Conservation (phyloP, 2,329 filamentous ascomycete genomes). For the Chrysoporthe cubensis region DNA sequence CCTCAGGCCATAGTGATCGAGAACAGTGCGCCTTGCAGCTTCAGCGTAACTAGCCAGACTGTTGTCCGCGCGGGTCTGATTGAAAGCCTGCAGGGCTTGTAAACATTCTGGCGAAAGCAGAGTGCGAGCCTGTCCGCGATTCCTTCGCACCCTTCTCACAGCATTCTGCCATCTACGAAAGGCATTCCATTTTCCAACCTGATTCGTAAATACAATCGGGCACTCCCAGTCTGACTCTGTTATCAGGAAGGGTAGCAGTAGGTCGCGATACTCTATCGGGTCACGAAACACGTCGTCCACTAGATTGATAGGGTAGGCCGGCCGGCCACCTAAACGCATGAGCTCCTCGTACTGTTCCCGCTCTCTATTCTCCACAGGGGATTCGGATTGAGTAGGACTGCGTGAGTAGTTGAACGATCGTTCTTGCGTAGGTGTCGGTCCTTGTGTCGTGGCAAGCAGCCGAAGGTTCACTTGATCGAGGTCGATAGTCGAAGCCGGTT, state of each 20-base stretch:
- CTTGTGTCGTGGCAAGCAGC: not conserved
- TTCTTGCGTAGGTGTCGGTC: not conserved
- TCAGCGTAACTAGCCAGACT: not conserved
- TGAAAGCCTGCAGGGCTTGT: not conserved
- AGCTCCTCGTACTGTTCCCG: not conserved
- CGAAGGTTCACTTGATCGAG: not conserved
- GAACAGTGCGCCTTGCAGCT: not conserved
- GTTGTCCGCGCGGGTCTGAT: not conserved
- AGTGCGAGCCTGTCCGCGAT: not conserved
- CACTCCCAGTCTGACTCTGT: constrained; percentile 9
- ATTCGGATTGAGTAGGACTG: not conserved
- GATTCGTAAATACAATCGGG: constrained; percentile 4
- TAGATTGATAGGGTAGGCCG: not conserved
- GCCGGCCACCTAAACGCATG: not conserved
- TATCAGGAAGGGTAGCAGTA: constrained; percentile 1
- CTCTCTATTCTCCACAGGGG: not conserved
- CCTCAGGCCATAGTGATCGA: not conserved
- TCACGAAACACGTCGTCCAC: not conserved
- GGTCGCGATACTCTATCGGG: not conserved
- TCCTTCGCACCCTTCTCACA: not conserved
- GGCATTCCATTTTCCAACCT: not conserved
- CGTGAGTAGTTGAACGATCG: not conserved
- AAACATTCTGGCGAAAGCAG: not conserved
- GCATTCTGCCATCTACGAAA: not conserved
- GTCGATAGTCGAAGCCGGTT: not conserved